Base-by-base conservation (phyloP, 768 basidiomycete species). In the Suillus tomentosus region DNA sequence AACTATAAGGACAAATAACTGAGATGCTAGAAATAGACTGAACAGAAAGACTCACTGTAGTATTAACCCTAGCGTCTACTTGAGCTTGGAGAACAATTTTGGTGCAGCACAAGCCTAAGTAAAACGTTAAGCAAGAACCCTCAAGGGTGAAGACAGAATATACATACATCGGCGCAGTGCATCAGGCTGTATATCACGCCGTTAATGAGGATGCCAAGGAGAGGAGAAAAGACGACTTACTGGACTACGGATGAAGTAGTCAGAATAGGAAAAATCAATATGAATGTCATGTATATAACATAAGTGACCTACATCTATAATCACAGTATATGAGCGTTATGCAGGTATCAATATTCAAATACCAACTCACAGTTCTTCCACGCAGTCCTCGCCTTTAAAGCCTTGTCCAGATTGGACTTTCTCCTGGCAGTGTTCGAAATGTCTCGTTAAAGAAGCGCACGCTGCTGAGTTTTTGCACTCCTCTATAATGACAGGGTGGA, bases 391-490 rank as follows among this genome's bases (percentile, higher is more conserved):
- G 67, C 87, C 87, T 74, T 92, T 89, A 85, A 84, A 94, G 45
- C 94, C 95, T 71, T 95, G 73, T 34, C 95, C 95, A 37, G 81
- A 82, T 64, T 86, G 78, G 55, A 97, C 88, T 79, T 94, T 95
- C 77, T 95, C 91, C 74, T 92, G 85, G 77, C 95, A 96, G 73
- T 95, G 92, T 64, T 90, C 84, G 76, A 96, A 96, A 79, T 96
- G 95, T 72, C 90, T 86, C 45, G 88, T 81, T 62, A 88, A 75
- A 43, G 86, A 77, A 45, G 84, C 85, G 68, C 95, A 96, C 67
- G 88, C 85, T 3, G 83, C 69, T 39, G 85, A 78, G 66, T 83
- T 75, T 71, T 89, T 82, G 77, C 92, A 94, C 69, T 92, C 90
- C 51, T 93, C 92, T 62, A 89, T 84, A 64, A 96, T 77, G 43